A percentile compares a stretch with the other conserved stretches of the same genome.
Evolutionary conservation across 1,284 basidiomycete species (phyloP).

Genomic region (Trametes pubescens): DNA sequence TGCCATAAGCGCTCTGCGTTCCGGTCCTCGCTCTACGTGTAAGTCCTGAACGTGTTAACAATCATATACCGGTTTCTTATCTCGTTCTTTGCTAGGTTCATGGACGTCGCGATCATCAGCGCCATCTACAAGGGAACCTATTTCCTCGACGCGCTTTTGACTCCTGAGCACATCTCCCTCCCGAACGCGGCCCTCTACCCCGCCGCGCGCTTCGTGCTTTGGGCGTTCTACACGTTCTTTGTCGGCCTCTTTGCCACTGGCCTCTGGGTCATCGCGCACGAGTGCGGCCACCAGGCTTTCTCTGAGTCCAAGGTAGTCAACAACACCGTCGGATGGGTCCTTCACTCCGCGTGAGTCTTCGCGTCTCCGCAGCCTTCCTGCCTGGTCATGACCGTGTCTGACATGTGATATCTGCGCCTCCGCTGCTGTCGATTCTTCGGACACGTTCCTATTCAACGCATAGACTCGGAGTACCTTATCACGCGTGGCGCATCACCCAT

Average conservation of each 20-base stretch:
- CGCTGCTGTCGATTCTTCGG: not conserved
- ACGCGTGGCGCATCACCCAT: conserved; percentile 80
- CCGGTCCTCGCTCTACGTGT: conserved; percentile 88
- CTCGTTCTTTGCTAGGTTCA: conserved; percentile 56
- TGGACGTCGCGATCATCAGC: conserved; percentile 79
- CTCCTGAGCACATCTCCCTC: conserved; percentile 62
- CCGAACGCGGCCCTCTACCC: conserved; percentile 72
- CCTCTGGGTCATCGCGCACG: conserved; percentile 68
- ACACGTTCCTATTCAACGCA: conserved; percentile 9
- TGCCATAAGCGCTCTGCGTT: conserved; percentile 94
- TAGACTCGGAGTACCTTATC: conserved; percentile 38
- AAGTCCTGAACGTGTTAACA: conserved; percentile 38
- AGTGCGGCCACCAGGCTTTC: conserved; percentile 97
- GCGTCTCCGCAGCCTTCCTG: conserved; percentile 12
- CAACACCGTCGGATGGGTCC: conserved; percentile 93
- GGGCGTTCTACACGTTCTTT: conserved; percentile 85
- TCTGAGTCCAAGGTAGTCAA: conserved; percentile 96
- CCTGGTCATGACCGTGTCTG: conserved; percentile 21
- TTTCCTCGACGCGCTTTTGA: conserved; percentile 73
- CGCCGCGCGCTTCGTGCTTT: conserved; percentile 73
- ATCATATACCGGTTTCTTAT: conserved; percentile 21
- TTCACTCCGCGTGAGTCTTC: conserved; percentile 83
- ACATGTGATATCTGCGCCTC: conserved; percentile 39
- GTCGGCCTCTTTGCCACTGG: conserved; percentile 61
- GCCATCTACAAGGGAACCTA: conserved; percentile 75